These are phyloP conservation scores for Pythium phragmiticola DNA, from an alignment of 352 stramenopile genomes.

Conservation along the genomic window DNA sequence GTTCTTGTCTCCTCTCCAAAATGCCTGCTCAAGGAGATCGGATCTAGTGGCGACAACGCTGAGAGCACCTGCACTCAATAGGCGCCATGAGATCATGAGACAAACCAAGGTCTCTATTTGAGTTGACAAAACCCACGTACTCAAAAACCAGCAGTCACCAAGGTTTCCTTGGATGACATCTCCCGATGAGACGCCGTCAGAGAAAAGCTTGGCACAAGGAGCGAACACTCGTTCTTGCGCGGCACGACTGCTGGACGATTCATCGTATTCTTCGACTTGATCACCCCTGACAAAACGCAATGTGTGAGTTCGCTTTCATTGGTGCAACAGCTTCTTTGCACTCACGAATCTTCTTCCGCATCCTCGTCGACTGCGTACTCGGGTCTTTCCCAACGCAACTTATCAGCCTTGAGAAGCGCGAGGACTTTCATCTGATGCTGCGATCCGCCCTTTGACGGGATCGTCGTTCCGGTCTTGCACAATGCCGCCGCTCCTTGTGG, in stretches of 20 bases:
- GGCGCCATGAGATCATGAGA: background rate
- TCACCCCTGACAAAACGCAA: conserved; percentile 20
- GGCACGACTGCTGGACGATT: conserved; percentile 28
- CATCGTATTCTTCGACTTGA: conserved; percentile 32
- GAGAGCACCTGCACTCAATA: conserved; percentile 56
- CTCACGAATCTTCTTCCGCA: conserved; percentile 22
- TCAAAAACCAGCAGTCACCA: conserved; percentile 92
- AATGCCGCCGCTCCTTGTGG: conserved; percentile 55
- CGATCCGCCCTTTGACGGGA: conserved; percentile 67
- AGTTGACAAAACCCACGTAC: conserved; percentile 32
- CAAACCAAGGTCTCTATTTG: background rate
- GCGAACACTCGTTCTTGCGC: conserved; percentile 49
- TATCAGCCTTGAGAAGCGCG: conserved; percentile 65
- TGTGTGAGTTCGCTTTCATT: background rate
- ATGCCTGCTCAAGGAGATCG: conserved; percentile 77
- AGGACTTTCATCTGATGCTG: conserved; percentile 78
- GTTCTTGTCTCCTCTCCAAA: conserved; percentile 72
- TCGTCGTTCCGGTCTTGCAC: conserved; percentile 50
- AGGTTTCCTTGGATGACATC: conserved; percentile 90
- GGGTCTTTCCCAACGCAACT: conserved; percentile 78
- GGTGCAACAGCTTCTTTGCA: background rate
- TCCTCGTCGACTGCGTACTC: conserved; percentile 48
- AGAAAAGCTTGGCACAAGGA: conserved; percentile 68
- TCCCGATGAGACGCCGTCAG: conserved; percentile 66
- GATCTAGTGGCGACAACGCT: conserved; percentile 83